A percentile compares a stretch with the other conserved stretches of the same genome.
These are phyloP conservation scores for Neopestalotiopsis sp. DNA, from an alignment of 2,329 filamentous ascomycete species.

Conservation along the genomic window DNA sequence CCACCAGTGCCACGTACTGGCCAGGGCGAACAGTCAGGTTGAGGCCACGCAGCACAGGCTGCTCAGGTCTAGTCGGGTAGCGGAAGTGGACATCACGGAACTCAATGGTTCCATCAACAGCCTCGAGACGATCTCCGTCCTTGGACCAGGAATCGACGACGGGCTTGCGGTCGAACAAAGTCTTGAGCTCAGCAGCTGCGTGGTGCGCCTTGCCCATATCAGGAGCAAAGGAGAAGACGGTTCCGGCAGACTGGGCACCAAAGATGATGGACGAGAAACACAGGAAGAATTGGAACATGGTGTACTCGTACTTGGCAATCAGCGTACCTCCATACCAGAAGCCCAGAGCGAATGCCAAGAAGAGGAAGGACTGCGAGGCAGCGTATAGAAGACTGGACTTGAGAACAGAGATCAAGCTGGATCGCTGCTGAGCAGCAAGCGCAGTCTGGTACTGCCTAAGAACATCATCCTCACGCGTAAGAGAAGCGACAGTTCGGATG, in stretches of 20 bases:
- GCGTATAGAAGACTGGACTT: constrained; percentile 83
- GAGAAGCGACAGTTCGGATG: constrained; percentile 89
- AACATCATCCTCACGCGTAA: constrained; percentile 87
- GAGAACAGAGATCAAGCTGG: constrained; percentile 74
- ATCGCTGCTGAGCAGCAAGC: constrained; percentile 69
- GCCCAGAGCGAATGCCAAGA: constrained; percentile 82
- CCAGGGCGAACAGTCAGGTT: constrained; percentile 77
- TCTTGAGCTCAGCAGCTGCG: constrained; percentile 80
- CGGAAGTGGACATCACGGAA: constrained; percentile 94
- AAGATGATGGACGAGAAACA: constrained; percentile 90
- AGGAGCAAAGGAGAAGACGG: constrained; percentile 86
- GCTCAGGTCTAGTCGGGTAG: constrained; percentile 89
- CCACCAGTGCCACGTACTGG: constrained; percentile 88
- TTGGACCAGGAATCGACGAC: constrained; percentile 81
- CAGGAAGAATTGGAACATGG: constrained; percentile 88
- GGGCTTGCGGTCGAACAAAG: constrained; percentile 82
- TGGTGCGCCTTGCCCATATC: constrained; percentile 94
- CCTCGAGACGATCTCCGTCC: constrained; percentile 66
- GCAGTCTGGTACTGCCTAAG: constrained; percentile 71
- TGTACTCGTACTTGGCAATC: constrained; percentile 73
- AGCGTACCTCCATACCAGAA: constrained; percentile 92
- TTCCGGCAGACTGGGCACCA: constrained; percentile 88
- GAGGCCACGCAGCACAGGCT: constrained; percentile 88
- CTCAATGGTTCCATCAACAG: constrained; percentile 79
- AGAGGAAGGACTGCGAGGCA: constrained; percentile 81